Evolutionary conservation across 495 filamentous ascomycete species (phyloP), one percentile per base, ranked within the genome.

Genomic region (Penicillium nucicola): DNA sequence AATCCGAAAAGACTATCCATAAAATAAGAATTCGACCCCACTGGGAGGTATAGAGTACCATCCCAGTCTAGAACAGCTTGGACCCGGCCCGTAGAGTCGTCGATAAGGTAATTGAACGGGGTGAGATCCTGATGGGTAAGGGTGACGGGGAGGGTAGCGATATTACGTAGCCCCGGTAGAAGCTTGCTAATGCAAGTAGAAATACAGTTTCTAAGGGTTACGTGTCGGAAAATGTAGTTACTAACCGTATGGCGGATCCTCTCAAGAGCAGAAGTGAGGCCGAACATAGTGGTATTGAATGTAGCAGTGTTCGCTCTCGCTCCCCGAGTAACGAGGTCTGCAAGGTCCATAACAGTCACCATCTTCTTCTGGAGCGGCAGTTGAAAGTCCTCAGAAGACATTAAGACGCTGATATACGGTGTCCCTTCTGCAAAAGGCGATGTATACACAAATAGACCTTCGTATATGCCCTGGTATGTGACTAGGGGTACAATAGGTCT

Each of bases 391-490:
- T 42, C 11, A 33, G 38, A 48, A 47, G 44, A 48, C 37, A 53
- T 48, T 22, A 53, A 53, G 51, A 48, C 44, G 43, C 44, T 53
- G 44, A 53, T 53, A 48, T 53, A 48, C 11, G 51, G 44, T 43
- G 31, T 43, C 44, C 51, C 51, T 53, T 53, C 44, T 33, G 38
- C 51, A 48, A 48, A 48, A 43, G 51, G 32, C 12, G 51, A 53
- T 42, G 32, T 48, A 43, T 48, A 53, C 51, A 53, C 38, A 43
- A 48, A 53, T 14, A 53, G 38, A 22, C 31, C 44, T 32, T 53
- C 32, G 14, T 48, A 48, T 15, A 48, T 48, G 38, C 51, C 51
- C 44, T 53, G 38, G 44, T 53, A 53, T 43, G 15, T 48, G 42
- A 53, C 20, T 32, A 53, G 23, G 14, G 44, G 51, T 43, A 48